phyloP scores from a whole-genome alignment of 352 stramenopile genomes.

The Phytopythium aichiense region DNA sequence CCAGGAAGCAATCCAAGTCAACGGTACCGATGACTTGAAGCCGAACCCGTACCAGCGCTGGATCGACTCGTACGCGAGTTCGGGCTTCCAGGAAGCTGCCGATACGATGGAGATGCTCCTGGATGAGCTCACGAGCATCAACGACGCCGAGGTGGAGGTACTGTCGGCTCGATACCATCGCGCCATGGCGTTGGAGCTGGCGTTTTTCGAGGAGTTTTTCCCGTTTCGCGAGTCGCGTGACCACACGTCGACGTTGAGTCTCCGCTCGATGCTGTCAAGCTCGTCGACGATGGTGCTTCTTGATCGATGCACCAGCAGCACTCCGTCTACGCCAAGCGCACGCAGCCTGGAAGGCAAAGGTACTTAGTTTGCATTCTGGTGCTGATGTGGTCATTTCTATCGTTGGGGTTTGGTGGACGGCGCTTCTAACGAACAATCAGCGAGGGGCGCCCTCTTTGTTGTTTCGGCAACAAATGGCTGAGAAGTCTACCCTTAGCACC shows the following conservation, averaged over 20 bases:
- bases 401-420: conserved; percentile 4
- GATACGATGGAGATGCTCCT: conserved; percentile 28
- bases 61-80: conserved; percentile 43
- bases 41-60: conserved; percentile 37
- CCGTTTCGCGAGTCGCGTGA: conserved; percentile 15
- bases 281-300: conserved; percentile 10
- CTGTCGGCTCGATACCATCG: conserved; percentile 39
- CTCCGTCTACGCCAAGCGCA: background rate
- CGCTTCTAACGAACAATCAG: conserved; percentile 23
- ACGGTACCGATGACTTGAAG: background rate
- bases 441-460: conserved; percentile 41
- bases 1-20: background rate
- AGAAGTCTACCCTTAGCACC: conserved; percentile 61
- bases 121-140: conserved; percentile 22
- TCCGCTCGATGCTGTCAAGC: conserved; percentile 4
- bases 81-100: conserved; percentile 28
- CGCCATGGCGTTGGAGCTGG: conserved; percentile 49
- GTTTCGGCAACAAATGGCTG: conserved; percentile 29
- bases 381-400: background rate
- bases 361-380: conserved; percentile 10
- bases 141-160: conserved; percentile 18
- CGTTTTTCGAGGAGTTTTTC: conserved; percentile 54
- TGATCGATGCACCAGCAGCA: conserved; percentile 5
- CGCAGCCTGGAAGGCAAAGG: conserved; percentile 6
- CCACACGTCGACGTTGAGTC: background rate